Evolutionary conservation across 352 stramenopile genomes (phyloP).

Genomic region (Pythium apleroticum): DNA sequence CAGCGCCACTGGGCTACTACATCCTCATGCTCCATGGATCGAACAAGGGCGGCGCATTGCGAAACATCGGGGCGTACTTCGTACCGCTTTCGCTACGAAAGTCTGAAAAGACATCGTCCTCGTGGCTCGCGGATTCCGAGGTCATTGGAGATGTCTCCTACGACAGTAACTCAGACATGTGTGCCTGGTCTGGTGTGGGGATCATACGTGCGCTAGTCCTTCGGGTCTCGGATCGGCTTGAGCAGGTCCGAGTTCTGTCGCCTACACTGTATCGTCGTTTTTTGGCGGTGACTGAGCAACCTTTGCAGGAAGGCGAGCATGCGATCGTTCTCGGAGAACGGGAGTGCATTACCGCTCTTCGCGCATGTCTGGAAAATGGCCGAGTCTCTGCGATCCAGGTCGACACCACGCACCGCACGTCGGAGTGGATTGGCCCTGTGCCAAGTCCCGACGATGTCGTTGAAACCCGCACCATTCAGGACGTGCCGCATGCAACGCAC

Average conservation of each 20-base stretch:
- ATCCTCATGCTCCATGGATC: constrained; percentile 8
- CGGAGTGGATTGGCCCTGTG: constrained; percentile 8
- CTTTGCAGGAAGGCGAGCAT: not conserved
- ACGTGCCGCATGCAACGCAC: not conserved
- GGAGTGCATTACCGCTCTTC: constrained; percentile 3
- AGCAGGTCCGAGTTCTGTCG: not conserved
- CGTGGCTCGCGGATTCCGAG: not conserved
- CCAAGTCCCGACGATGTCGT: not conserved
- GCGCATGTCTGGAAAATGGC: not conserved
- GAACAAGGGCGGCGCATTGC: too few relatives aligned
- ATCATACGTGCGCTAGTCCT: not conserved
- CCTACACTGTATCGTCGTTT: not conserved
- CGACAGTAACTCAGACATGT: not conserved
- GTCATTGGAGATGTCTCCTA: not conserved
- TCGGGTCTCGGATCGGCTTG: not conserved
- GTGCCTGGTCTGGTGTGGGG: not conserved
- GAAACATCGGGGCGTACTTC: not conserved
- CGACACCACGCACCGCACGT: constrained; percentile 4
- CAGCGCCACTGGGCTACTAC: not conserved
- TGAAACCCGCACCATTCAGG: not conserved
- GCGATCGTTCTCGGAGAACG: not conserved
- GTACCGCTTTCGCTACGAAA: not conserved
- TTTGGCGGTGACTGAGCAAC: not conserved
- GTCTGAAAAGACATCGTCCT: not conserved
- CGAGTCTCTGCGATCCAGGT: constrained; percentile 4